Conservation (phyloP, 352 stramenopile species). For the Pythium pectinolyticum region DNA sequence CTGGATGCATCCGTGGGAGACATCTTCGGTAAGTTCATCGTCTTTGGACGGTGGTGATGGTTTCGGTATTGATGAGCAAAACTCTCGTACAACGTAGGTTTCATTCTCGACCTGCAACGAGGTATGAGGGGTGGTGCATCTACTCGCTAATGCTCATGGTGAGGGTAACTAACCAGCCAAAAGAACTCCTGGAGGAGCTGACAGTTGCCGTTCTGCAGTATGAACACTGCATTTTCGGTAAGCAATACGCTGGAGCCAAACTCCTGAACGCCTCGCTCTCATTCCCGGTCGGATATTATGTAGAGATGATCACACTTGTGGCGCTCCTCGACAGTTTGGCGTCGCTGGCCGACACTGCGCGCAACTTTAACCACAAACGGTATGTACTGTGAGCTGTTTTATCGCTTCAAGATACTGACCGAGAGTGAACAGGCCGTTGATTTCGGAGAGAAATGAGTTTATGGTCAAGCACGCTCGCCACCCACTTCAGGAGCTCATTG, state of each 20-base stretch:
- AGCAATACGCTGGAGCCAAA: not conserved
- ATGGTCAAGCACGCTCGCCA: slow-evolving; percentile 64
- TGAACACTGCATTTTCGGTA: slow-evolving; percentile 70
- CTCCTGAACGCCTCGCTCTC: too few species aligned
- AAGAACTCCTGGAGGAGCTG: slow-evolving; percentile 78
- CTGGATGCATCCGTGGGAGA: slow-evolving; percentile 81
- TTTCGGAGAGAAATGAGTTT: slow-evolving; percentile 52
- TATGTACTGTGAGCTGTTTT: slow-evolving; percentile 15
- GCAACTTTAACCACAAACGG: slow-evolving; percentile 78
- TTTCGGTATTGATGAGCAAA: not conserved
- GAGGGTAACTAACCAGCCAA: not conserved
- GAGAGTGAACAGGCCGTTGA: slow-evolving; percentile 36
- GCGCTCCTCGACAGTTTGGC: slow-evolving; percentile 72
- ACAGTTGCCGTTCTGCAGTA: slow-evolving; percentile 70
- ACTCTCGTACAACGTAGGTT: slow-evolving; percentile 39
- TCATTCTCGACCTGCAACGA: slow-evolving; percentile 80
- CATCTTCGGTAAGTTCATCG: slow-evolving; percentile 64
- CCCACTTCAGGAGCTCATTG: slow-evolving; percentile 81
- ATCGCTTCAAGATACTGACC: not conserved
- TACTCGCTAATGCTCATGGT: too few species aligned
- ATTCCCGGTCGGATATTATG: not conserved
- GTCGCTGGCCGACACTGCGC: slow-evolving; percentile 59
- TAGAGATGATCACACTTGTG: slow-evolving; percentile 74
- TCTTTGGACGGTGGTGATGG: not conserved
- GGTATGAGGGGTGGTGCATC: slow-evolving; percentile 29